A percentile compares a stretch with the other conserved stretches of the same genome.
Conservation (phyloP, 2,329 filamentous ascomycete species). For the Dissoconium aciculare region DNA sequence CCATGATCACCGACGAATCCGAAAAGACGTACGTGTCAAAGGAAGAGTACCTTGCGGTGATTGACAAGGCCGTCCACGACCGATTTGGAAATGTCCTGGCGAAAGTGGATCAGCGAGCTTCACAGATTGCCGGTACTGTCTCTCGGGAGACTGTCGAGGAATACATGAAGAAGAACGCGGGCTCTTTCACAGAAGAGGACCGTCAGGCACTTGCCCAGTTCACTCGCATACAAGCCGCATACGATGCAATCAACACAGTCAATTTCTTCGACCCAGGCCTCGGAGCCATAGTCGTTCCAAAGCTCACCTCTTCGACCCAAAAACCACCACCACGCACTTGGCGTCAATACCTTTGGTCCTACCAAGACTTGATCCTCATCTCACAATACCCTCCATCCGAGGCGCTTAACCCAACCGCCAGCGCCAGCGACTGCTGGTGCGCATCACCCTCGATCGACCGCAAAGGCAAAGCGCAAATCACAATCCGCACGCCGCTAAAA, state of each 20-base stretch:
- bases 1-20: conserved; percentile 21
- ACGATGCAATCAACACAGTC: conserved; percentile 29
- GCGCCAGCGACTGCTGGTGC: conserved; percentile 83
- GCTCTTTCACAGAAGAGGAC: conserved; percentile 7
- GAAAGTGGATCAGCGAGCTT: conserved; percentile 9
- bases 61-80: conserved; percentile 22
- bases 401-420: conserved; percentile 56
- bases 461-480: conserved; percentile 47
- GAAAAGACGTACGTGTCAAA: not conserved
- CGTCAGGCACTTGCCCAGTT: conserved; percentile 18
- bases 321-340: conserved; percentile 1
- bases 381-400: conserved; percentile 17
- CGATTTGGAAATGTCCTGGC: conserved; percentile 7
- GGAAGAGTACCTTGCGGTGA: conserved; percentile 8
- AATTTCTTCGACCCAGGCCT: conserved; percentile 59
- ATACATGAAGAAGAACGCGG: conserved; percentile 7
- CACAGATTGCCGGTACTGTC: conserved; percentile 4
- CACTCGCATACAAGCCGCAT: conserved; percentile 16
- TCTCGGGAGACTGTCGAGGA: conserved; percentile 7
- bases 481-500: conserved; percentile 32
- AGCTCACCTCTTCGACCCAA: conserved; percentile 43
- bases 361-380: not conserved
- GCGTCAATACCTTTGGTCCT: conserved; percentile 1
- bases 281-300: conserved; percentile 50
- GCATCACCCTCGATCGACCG: conserved; percentile 34